Percentiles rank a stretch among this genome's conserved stretches.
Evolutionary conservation across 805 yeast genomes (phyloP).

Genomic region (Candida taoyuanica): DNA sequence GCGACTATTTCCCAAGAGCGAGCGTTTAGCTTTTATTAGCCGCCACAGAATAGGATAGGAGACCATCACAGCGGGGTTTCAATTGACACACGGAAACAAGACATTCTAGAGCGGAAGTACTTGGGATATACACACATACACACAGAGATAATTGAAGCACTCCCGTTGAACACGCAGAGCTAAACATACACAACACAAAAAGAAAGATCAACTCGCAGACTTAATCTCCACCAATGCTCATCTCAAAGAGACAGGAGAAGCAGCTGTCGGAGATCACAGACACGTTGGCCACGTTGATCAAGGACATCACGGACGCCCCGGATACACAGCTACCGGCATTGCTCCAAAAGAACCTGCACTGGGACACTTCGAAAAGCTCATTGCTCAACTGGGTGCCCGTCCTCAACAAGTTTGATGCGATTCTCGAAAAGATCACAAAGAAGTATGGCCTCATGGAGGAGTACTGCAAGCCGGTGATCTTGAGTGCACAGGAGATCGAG

Average conservation of each 20-base stretch:
- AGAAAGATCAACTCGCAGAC: no score
- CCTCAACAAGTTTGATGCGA: conserved; percentile 67
- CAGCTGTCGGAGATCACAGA: conserved; percentile 22
- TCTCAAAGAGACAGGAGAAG: conserved; percentile 26
- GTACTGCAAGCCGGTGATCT: conserved; percentile 40
- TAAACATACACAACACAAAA: no score
- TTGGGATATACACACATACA: no score
- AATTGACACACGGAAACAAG: no score
- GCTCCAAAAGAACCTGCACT: conserved; percentile 36
- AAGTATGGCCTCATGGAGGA: conserved; percentile 49
- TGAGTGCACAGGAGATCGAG: conserved; percentile 42
- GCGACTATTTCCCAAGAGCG: no score
- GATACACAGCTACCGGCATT: conserved; percentile 37
- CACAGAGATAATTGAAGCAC: no score
- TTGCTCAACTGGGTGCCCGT: conserved; percentile 73
- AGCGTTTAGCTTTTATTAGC: no score
- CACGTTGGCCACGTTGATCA: conserved; percentile 35
- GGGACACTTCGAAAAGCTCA: conserved; percentile 67
- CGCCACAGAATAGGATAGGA: no score
- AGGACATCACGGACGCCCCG: conserved; percentile 35
- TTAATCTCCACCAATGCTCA: no score
- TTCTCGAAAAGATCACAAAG: conserved; percentile 49
- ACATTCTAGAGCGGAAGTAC: no score
- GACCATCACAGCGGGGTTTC: no score
- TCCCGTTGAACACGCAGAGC: no score